Base-by-base conservation (phyloP, 345 rosid genomes). In the Citrus sinensis region DNA sequence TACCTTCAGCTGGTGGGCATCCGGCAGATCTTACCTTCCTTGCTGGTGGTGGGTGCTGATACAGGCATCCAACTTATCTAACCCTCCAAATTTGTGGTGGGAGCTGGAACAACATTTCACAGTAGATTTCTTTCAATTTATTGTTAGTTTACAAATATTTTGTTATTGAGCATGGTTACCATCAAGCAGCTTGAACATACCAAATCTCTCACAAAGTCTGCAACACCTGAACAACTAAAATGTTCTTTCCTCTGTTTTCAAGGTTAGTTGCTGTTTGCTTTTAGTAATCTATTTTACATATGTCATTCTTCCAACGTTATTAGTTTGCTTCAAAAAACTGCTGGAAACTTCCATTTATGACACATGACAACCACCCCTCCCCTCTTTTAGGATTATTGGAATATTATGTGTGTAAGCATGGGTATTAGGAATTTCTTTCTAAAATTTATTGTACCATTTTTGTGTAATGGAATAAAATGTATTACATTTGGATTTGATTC, bases 21-120 rank as follows among this genome's bases (percentile, higher is more conserved):
- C 88, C 83, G 5, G 80, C 85, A 1, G 88, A 86, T 79, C 88
- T 86, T 76, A 86, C 86, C 49, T 83, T 74, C 78, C 86, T 83
- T 70, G 86, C 88, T 49, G 86, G 88, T 61, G 86, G 86, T 37
- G 86, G 86, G 11, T 76, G 73, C 81, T 81, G 82, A 80, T 80
- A 54, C 55, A 17, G n/a, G 59, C 76, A 64, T 75, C 75, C 30
- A 6, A 56, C 39, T 11, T 22, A 32, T 27, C 77, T 61, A 27
- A 14, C 37, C 73, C 71, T 46, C 35, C 16, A n/a, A 27, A 20
- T 9, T 49, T 65, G 32, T 62, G 42, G 74, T 63, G 67, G 77
- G 34, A 35, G 16, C 55, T 62, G 19, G 35, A 32, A 13, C 35
- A 32, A 29, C 71, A 9, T 4, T 42, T 71, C 66, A 54, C 16